phyloP scores from a whole-genome alignment of 371 early-diverging fungal species.

The Synchytrium microbalum region DNA sequence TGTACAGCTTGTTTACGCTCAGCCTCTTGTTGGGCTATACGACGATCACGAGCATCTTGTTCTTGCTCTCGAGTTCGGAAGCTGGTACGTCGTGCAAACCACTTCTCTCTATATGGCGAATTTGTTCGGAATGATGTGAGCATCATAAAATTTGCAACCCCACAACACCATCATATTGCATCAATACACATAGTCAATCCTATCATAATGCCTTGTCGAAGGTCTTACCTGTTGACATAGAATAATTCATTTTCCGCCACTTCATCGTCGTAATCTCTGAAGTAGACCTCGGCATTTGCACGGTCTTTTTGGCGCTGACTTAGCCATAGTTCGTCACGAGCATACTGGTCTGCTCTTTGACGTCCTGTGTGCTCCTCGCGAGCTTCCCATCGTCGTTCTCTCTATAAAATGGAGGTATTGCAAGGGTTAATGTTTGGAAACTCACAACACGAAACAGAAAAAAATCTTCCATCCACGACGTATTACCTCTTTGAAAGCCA shows the following conservation, averaged over 20 bases:
- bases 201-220: not conserved
- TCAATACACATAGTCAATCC: not conserved
- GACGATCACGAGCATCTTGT: conserved; percentile 60
- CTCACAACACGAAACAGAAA: not conserved
- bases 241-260: conserved; percentile 55
- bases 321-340: conserved; percentile 40
- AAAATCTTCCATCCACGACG: no score
- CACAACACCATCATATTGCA: not conserved
- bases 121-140: not conserved
- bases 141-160: not conserved
- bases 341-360: conserved; percentile 46
- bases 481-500: conserved; percentile 54
- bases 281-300: conserved; percentile 38
- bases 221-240: conserved; percentile 56
- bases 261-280: conserved; percentile 64
- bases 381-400: conserved; percentile 59
- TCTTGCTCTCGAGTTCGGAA: conserved; percentile 60
- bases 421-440: not conserved
- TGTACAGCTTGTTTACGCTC: conserved; percentile 25
- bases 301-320: conserved; percentile 38
- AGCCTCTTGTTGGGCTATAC: conserved; percentile 46
- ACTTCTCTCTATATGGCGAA: conserved; percentile 44
- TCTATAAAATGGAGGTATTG: conserved; percentile 19
- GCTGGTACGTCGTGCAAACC: conserved; percentile 57
- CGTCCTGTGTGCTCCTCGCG: conserved; percentile 43